A percentile compares a stretch with the other conserved stretches of the same genome.
These are phyloP conservation scores for Ganoderma sinense DNA, from an alignment of 1,284 basidiomycete species.

Conservation along the genomic window DNA sequence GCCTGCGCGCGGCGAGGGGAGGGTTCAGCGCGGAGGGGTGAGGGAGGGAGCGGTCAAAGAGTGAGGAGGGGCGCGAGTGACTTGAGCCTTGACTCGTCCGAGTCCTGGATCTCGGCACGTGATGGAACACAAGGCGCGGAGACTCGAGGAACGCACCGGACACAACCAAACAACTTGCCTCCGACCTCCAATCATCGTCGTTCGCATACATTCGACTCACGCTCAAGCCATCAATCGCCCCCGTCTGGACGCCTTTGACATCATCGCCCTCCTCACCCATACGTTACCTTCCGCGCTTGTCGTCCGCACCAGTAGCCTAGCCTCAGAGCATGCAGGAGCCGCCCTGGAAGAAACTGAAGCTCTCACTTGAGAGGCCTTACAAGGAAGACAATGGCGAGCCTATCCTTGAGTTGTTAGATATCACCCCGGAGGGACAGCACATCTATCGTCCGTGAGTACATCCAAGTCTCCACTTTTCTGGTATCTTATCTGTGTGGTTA, in stretches of 20 bases:
- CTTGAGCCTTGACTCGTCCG: not conserved
- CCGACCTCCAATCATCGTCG: constrained; percentile 12
- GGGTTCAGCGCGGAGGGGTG: not conserved
- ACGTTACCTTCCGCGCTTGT: not conserved
- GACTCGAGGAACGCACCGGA: constrained; percentile 1
- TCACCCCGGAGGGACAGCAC: constrained; percentile 70
- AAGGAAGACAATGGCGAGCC: constrained; percentile 73
- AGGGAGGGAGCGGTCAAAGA: constrained; percentile 11
- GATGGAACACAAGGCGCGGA: constrained; percentile 5
- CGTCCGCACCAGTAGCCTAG: constrained; percentile 6
- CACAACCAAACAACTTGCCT: not conserved
- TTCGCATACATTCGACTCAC: not conserved
- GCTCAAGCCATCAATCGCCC: not conserved
- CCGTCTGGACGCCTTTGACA: constrained; percentile 4
- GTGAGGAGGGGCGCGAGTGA: constrained; percentile 2
- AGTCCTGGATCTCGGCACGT: constrained; percentile 8
- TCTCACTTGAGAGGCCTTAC: constrained; percentile 80
- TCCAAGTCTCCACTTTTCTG: not conserved
- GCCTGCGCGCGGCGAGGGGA: not conserved
- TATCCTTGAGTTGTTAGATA: constrained; percentile 72
- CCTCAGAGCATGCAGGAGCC: constrained; percentile 43
- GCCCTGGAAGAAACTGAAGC: constrained; percentile 63
- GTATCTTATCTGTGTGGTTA: constrained; percentile 35
- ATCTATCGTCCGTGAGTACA: constrained; percentile 70
- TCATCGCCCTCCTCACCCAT: constrained; percentile 2